phyloP scores from a whole-genome alignment of 1,284 basidiomycete genomes.

The Taiwanofungus camphoratus region DNA sequence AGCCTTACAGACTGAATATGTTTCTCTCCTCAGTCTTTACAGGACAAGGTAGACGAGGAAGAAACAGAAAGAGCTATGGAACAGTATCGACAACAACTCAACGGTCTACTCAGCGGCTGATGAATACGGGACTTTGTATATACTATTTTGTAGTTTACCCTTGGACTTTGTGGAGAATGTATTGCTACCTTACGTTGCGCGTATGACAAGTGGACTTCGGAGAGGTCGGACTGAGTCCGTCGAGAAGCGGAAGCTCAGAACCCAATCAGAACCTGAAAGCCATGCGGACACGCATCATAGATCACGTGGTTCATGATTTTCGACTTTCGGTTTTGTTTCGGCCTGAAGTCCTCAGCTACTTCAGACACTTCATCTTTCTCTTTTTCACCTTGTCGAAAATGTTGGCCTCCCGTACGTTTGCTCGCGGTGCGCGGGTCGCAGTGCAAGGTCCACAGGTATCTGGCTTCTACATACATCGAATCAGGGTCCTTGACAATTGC shows the following conservation, averaged over 20 bases:
- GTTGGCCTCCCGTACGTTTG: slow-evolving; percentile 52
- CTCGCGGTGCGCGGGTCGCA: slow-evolving; percentile 48
- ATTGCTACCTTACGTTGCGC: too few relatives aligned
- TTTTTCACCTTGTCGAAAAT: slow-evolving; percentile 35
- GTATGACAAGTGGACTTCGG: too few relatives aligned
- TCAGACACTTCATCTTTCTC: slow-evolving; percentile 17
- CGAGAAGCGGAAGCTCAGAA: too few relatives aligned
- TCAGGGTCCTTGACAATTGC: background rate
- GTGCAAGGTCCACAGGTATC: slow-evolving; percentile 41
- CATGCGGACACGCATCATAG: slow-evolving; percentile 28
- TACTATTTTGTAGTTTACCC: background rate
- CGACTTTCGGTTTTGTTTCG: slow-evolving; percentile 18
- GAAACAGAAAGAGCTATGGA: slow-evolving; percentile 83
- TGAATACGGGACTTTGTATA: background rate
- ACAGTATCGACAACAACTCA: slow-evolving; percentile 80
- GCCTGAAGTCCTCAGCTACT: slow-evolving; percentile 15
- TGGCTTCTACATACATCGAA: background rate
- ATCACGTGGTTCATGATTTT: slow-evolving; percentile 21
- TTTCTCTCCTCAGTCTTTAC: slow-evolving; percentile 34
- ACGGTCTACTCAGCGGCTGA: slow-evolving; percentile 75
- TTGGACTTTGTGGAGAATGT: too few relatives aligned
- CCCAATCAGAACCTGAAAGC: too few relatives aligned
- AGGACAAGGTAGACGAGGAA: slow-evolving; percentile 67
- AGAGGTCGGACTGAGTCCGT: too few relatives aligned
- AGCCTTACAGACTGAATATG: background rate